A percentile compares a stretch with the other conserved stretches of the same genome.
These are phyloP conservation scores for Camellia sinensis DNA, from an alignment of 148 eudicot genomes.

Conservation along the genomic window DNA sequence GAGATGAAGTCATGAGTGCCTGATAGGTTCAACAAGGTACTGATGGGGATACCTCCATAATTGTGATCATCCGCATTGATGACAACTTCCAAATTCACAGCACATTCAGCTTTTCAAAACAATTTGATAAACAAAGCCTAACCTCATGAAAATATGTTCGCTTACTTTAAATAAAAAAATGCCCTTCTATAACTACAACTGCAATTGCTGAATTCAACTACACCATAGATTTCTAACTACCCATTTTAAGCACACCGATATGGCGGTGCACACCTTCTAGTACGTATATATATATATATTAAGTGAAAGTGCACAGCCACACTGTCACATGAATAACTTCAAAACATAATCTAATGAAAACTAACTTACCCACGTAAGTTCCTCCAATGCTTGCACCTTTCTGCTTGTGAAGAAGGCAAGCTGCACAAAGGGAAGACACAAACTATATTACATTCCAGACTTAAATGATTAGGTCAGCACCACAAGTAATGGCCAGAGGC, in stretches of 20 bases:
- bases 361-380: slow-evolving; percentile 77
- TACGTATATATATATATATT: no score
- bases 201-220: neutral
- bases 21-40: no score
- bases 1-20: no score
- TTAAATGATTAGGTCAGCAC: neutral
- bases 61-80: no score
- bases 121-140: no score
- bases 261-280: no score
- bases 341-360: neutral
- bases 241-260: neutral
- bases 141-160: no score
- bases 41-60: no score
- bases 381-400: slow-evolving; percentile 72
- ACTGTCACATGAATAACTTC: neutral
- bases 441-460: slow-evolving; percentile 3
- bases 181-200: no score
- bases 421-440: slow-evolving; percentile 43
- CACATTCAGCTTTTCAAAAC: no score
- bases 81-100: no score
- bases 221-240: neutral
- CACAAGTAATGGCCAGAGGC: neutral
- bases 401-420: slow-evolving; percentile 84
- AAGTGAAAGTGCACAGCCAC: neutral
- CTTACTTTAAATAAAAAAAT: no score